phyloP scores from a whole-genome alignment of 75 land plant genomes.

The Pinus taeda region DNA sequence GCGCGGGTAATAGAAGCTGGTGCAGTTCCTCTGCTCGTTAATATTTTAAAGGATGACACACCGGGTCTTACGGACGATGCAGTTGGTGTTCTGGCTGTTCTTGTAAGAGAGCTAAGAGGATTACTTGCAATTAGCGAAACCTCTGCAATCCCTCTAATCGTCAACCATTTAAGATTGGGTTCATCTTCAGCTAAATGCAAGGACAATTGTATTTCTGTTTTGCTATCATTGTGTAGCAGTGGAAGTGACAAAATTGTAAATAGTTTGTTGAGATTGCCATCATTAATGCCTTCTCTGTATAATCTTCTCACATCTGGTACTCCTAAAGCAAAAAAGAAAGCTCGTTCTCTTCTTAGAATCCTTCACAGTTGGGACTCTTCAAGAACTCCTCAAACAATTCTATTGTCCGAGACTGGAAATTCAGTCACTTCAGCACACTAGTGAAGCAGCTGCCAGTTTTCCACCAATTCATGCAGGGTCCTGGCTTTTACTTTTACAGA shows the following conservation, averaged over 20 bases:
- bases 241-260: conserved; percentile 44
- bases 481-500: background rate
- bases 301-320: conserved; percentile 37
- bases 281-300: conserved; percentile 33
- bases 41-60: conserved; percentile 41
- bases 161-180: conserved; percentile 54
- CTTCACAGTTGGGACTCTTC: conserved; percentile 22
- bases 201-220: conserved; percentile 52
- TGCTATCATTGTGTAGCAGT: conserved; percentile 56
- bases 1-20: conserved; percentile 45
- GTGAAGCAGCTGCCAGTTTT: background rate
- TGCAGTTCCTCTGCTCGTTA: conserved; percentile 53
- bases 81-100: conserved; percentile 41
- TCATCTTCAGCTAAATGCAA: conserved; percentile 51
- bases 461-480: background rate
- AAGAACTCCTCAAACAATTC: background rate
- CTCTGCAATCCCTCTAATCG: conserved; percentile 33
- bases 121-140: conserved; percentile 25
- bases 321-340: conserved; percentile 45
- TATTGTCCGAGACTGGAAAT: background rate
- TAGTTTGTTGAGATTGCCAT: conserved; percentile 13
- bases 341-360: conserved; percentile 47
- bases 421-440: background rate
- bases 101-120: conserved; percentile 40
- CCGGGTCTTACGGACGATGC: conserved; percentile 63